These are phyloP conservation scores for Colletotrichum tabaci DNA, from an alignment of 2,329 filamentous ascomycete genomes.

Conservation along the genomic window DNA sequence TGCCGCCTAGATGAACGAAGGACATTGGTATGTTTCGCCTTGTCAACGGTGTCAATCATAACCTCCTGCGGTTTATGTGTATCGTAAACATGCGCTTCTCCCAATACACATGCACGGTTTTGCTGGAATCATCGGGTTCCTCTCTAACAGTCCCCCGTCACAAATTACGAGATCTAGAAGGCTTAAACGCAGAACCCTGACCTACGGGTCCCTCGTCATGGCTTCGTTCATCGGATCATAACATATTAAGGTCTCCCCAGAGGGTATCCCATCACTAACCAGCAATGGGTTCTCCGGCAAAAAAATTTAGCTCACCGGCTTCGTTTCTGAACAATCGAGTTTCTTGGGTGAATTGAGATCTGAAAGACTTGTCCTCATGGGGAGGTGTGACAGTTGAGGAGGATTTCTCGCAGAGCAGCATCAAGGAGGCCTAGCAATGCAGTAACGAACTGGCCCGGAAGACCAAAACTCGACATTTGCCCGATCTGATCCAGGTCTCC, in stretches of 20 bases:
- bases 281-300: not conserved
- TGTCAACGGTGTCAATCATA: not conserved
- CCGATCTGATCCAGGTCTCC: not conserved
- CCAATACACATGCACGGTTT: no score
- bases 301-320: conserved; percentile 41
- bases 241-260: not conserved
- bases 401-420: conserved; percentile 26
- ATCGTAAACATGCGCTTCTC: no score
- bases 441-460: not conserved
- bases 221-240: not conserved
- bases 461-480: not conserved
- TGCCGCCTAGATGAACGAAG: no score
- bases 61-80: no score
- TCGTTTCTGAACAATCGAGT: conserved; percentile 53
- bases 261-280: not conserved
- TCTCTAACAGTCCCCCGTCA: no score
- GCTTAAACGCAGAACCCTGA: not conserved
- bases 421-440: conserved; percentile 25
- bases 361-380: conserved; percentile 46
- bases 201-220: not conserved
- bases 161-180: not conserved
- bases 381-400: conserved; percentile 40
- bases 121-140: no score
- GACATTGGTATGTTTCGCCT: not conserved
- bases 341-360: conserved; percentile 54